Evolutionary conservation across 192 early-diverging fungal genomes (phyloP), one percentile per base, ranked within the genome.

Genomic region (Kappamyces sp.): DNA sequence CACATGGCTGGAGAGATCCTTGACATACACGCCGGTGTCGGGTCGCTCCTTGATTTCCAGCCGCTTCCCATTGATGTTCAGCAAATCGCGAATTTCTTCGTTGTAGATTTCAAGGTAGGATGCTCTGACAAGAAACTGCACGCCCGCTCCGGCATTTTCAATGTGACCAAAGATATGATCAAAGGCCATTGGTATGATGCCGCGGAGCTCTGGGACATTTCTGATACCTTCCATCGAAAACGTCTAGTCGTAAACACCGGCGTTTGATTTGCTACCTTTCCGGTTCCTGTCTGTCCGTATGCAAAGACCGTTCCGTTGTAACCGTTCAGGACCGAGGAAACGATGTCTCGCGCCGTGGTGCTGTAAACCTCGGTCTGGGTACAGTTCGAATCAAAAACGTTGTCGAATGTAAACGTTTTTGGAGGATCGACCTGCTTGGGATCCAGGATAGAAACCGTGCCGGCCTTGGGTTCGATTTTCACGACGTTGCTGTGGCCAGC

Each of bases 21-120:
- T 83, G 40, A 85, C 81, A 51, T 85, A 85, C 3, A 85, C 73
- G 13, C 83, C 83, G 13, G 69, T 77, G 47, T 85, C 83, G 5
- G 80, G 57, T 23, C 76, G 66, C 66, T 85, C 83, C 59, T 84
- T 84, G 55, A 85, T 62, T 13, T 85, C 83, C 40, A 85, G 72
- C 46, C 73, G 8, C 66, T 71, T 32, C 64, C 65, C 54, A 75
- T 83, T 65, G 72, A 84, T 74, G 61, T 88, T 90, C 23, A 95
- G 75, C 43, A 95, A 69, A 62, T 95, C 93, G 49, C 84, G 84
- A 53, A 95, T 90, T 50, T 84, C 84, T 69, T 95, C 93, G 66
- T 95, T 93, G 78, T 95, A 95, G 65, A 93, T 93, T 58, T 95
- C 91, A 50, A 95, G 85, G 60, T 92, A 93, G 0, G 91, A 92